Percentiles rank a stretch among this genome's conserved stretches.
Conservation (phyloP, 192 early-diverging fungal genomes). For the Linnemannia zychae region DNA sequence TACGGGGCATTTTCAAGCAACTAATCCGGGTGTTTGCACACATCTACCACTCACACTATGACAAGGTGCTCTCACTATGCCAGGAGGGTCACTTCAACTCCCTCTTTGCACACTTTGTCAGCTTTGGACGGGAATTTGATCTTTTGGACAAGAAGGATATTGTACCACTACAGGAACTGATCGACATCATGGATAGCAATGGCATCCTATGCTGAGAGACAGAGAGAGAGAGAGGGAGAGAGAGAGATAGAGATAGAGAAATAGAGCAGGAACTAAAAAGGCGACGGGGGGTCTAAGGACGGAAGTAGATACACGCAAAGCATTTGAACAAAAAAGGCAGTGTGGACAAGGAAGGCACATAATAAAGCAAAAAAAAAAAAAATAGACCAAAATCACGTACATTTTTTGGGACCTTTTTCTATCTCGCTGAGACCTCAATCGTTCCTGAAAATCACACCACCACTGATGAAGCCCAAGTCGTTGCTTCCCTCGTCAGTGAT, state of each 20-base stretch:
- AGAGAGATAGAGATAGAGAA: too few relatives aligned
- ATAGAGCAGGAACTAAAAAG: too few relatives aligned
- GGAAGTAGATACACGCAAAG: too few relatives aligned
- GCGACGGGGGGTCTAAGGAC: too few relatives aligned
- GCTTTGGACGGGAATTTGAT: constrained; percentile 94
- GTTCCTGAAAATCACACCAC: not conserved
- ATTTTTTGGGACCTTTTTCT: not conserved
- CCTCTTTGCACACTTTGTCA: constrained; percentile 95
- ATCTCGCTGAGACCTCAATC: not conserved
- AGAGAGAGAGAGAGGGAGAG: not conserved
- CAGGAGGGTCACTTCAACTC: constrained; percentile 96
- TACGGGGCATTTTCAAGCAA: constrained; percentile 86
- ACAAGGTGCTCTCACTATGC: constrained; percentile 83
- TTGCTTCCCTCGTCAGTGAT: too few relatives aligned
- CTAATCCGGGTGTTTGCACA: constrained; percentile 93
- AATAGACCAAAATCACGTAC: too few relatives aligned
- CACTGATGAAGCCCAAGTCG: not conserved
- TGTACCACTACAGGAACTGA: constrained; percentile 84
- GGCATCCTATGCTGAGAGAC: constrained; percentile 41
- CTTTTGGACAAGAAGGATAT: constrained; percentile 93
- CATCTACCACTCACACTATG: constrained; percentile 93
- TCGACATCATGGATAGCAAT: constrained; percentile 63
- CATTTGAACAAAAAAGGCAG: too few relatives aligned
- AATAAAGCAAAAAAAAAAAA: too few relatives aligned
- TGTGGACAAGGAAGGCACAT: not conserved